phyloP scores from a whole-genome alignment of 352 stramenopile genomes.

The Phytophthora vignae region DNA sequence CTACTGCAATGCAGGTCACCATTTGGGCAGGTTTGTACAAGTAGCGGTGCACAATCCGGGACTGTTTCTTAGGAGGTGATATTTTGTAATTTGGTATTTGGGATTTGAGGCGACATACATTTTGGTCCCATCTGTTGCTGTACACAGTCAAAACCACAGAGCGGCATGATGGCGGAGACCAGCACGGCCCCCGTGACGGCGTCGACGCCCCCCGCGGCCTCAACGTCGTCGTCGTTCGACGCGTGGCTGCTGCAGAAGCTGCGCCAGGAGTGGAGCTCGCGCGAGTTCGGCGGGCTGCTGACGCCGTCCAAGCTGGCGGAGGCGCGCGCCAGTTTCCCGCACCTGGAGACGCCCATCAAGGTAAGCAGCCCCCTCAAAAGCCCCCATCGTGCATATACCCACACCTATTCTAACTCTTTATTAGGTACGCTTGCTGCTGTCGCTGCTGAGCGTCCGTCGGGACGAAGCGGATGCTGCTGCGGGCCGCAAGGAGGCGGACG shows the following conservation, averaged over 20 bases:
- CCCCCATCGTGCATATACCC: too few species aligned
- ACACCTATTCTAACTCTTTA: too few species aligned
- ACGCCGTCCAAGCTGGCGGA: conserved; percentile 69
- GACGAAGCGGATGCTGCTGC: conserved; percentile 52
- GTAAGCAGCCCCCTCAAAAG: too few species aligned
- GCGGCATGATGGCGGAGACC: too few species aligned
- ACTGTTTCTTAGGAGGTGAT: too few species aligned
- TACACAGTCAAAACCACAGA: too few species aligned
- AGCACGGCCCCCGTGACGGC: conserved; percentile 23
- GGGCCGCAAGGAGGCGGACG: conserved; percentile 53
- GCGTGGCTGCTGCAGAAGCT: conserved; percentile 83
- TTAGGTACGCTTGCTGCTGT: conserved; percentile 67
- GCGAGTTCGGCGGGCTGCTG: conserved; percentile 68
- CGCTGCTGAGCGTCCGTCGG: conserved; percentile 67
- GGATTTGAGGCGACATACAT: too few species aligned
- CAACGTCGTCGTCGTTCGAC: conserved; percentile 46
- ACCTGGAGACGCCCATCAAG: conserved; percentile 75
- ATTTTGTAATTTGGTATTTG: too few species aligned
- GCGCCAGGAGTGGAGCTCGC: conserved; percentile 77
- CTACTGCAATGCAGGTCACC: too few species aligned
- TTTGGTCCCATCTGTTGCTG: too few species aligned
- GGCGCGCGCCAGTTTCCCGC: conserved; percentile 61
- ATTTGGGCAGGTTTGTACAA: too few species aligned
- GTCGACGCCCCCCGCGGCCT: conserved; percentile 17
- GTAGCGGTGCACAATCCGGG: too few species aligned